Base-by-base conservation (phyloP, 805 yeast genomes). In the Kodamaea neixiangensis region DNA sequence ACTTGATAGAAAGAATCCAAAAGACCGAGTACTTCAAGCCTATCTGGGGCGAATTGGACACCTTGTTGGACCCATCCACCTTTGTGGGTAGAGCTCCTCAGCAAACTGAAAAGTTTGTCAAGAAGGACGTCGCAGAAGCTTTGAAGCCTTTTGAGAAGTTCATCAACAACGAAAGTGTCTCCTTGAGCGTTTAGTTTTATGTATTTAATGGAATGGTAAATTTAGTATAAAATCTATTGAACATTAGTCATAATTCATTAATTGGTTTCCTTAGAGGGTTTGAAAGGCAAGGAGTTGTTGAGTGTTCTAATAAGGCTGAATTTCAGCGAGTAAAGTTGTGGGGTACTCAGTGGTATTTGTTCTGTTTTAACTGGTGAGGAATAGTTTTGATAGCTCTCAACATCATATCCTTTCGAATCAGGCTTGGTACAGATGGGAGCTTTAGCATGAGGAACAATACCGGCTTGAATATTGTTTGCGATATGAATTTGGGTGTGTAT, bases 11-110 rank as follows among this genome's bases (percentile, higher is more conserved):
- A 71, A 83, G 97, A 71, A 78, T 92, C 62, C 82, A 79, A 72
- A 79, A 78, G 44, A 89, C 89, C 54, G 78, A 78, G 53, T 92
- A 89, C 77, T 92, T 92, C 76, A 75, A 82, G 68, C 99, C 99
- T 53, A 86, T 94, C 59, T 89, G 96, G 89, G 73, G 65, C 51
- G 90, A 94, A 46, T 80, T 94, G 65, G 97, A 88, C 53, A 56
- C 72, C 18, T 80, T 94, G 62, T 81, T 94, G 63, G 92, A 93
- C 62, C 98, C 99, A 56, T 75, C 86, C 17, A 94, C 99, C 29
- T 94, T 94, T 68, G 96, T 92, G 44, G 99, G 99, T 62, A 89
- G 99, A 72, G 99, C 99, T 50, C 98, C 98, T 41, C 87, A 92
- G 73, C 99, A 94, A 77, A 90, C 96, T 51, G 97, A 87, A 69